phyloP scores from a whole-genome alignment of 495 filamentous ascomycete species.

The Talaromyces thailandensis region DNA sequence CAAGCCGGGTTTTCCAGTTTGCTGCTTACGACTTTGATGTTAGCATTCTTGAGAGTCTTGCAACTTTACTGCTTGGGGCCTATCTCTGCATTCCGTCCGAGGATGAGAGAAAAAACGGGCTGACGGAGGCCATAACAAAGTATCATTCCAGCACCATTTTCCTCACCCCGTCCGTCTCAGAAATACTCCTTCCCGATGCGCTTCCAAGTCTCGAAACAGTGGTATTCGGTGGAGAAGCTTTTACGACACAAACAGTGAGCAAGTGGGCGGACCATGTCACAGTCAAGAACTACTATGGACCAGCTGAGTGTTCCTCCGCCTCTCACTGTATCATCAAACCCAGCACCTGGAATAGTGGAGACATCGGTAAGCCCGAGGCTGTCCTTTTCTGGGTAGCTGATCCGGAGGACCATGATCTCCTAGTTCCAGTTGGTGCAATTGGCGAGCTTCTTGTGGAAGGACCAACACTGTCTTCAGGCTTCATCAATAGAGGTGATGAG shows the following conservation, averaged over 20 bases:
- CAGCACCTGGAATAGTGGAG: neutral
- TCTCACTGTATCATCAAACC: neutral
- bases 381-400: conserved; percentile 8
- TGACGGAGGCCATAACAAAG: conserved; percentile 34
- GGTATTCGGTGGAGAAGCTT: conserved; percentile 30
- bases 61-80: conserved; percentile 31
- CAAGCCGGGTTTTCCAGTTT: conserved; percentile 30
- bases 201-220: conserved; percentile 29
- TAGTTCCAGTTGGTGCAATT: neutral
- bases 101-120: conserved; percentile 38
- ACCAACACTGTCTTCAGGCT: neutral
- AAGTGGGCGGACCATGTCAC: conserved; percentile 27
- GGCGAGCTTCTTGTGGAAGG: conserved; percentile 6
- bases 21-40: conserved; percentile 40
- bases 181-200: conserved; percentile 14
- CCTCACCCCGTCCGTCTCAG: conserved; percentile 35
- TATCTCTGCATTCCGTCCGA: conserved; percentile 42
- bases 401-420: neutral
- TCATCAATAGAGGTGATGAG: neutral
- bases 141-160: conserved; percentile 34
- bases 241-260: conserved; percentile 22
- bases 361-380: neutral
- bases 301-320: conserved; percentile 5
- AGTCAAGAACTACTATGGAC: conserved; percentile 30
- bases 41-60: conserved; percentile 34